Base-by-base conservation (phyloP, 2,329 filamentous ascomycete genomes). In the Paraphoma sp. region DNA sequence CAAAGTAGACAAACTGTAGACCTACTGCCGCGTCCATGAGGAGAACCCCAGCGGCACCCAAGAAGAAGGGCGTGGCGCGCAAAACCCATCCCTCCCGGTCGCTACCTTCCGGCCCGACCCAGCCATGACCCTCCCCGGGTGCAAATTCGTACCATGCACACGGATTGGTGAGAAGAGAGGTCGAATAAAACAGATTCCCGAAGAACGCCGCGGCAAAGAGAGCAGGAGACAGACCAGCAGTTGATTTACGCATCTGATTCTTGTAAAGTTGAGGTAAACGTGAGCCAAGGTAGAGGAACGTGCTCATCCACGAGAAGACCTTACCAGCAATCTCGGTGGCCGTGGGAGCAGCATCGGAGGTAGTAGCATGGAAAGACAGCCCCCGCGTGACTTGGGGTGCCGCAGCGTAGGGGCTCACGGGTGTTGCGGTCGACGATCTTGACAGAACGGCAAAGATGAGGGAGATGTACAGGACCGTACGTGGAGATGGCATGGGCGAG, bases 121-220 rank as follows among this genome's bases (percentile, higher is more conserved):
- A 89, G 53, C 86, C 86, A 7, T 80, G 79, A 18, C 86, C 85
- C 65, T 87, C 81, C 0, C 87, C 68, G 0, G 70, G 76, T 0
- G 78, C 77, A 51, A 83, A 86, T 61, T 85, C 79, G 47, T 72
- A 73, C 87, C 87, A 89, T 7, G 84, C 87, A 59, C 83, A 84
- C 1, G 87, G 87, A 67, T 89, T 89, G 2, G 86, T 83, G 33
- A 87, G 72, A 4, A 90, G 76, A 0, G 86, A 88, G 29, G 79
- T 74, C 9, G 85, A 87, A 77, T 90, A 90, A 78, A 89, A 89
- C 42, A 88, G 76, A 67, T 90, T 90, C 2, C 87, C 87, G 65
- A 84, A 84, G 70, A 90, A 90, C 3, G 87, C 87, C 5, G 87
- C 87, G 40, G 84, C 78, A 76, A 90, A 90, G 47, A 90, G 81